These are phyloP conservation scores for Podospora pseudoanserina DNA, from an alignment of 495 filamentous ascomycete species.

Conservation along the genomic window DNA sequence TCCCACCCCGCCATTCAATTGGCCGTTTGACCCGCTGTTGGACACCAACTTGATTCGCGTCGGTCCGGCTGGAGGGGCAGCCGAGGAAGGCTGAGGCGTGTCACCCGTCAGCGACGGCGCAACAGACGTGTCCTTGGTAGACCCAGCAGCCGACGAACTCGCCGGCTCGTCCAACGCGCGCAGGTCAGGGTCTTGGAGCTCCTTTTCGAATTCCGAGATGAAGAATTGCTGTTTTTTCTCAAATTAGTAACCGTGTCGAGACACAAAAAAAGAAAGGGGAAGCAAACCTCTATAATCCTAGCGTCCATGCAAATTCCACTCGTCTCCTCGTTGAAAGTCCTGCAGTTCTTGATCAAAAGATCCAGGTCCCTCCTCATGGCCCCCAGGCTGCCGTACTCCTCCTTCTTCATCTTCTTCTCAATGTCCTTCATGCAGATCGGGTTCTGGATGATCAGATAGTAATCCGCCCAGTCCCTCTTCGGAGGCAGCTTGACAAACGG, in stretches of 20 bases:
- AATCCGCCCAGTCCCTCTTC: slow-evolving; percentile 84
- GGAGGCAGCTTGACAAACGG: slow-evolving; percentile 89
- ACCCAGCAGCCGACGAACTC: slow-evolving; percentile 21
- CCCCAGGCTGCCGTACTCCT: slow-evolving; percentile 77
- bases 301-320: slow-evolving; percentile 90
- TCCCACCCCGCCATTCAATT: slow-evolving; percentile 34
- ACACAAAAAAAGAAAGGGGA: neutral
- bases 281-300: slow-evolving; percentile 81
- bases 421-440: slow-evolving; percentile 95
- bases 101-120: slow-evolving; percentile 63
- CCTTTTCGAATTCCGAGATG: slow-evolving; percentile 62
- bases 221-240: slow-evolving; percentile 59
- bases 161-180: slow-evolving; percentile 60
- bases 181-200: slow-evolving; percentile 68
- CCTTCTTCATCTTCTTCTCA: slow-evolving; percentile 86
- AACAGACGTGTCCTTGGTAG: slow-evolving; percentile 59
- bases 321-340: slow-evolving; percentile 92
- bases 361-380: slow-evolving; percentile 80
- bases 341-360: slow-evolving; percentile 81
- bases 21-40: slow-evolving; percentile 43
- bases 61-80: slow-evolving; percentile 35
- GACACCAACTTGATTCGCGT: slow-evolving; percentile 55
- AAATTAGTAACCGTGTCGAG: slow-evolving; percentile 10
- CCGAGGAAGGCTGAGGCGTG: slow-evolving; percentile 57
- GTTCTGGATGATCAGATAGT: slow-evolving; percentile 85